Evolutionary conservation across 2,329 filamentous ascomycete species (phyloP).

Genomic region (Colletotrichum sp.): DNA sequence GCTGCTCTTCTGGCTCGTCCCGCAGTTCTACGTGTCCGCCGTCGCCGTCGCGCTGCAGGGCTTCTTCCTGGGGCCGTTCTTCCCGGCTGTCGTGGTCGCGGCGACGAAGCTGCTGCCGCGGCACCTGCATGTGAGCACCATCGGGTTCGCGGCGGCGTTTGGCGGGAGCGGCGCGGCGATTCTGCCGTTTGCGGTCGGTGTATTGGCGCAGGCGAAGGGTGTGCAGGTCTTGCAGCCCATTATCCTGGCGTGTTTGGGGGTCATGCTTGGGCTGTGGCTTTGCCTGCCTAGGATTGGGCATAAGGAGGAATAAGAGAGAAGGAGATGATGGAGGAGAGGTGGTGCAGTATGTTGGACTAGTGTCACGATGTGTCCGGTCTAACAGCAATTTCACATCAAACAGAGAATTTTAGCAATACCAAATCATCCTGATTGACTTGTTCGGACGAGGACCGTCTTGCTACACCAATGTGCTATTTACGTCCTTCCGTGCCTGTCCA

Average conservation of each 20-base stretch:
- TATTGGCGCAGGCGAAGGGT: slow-evolving; percentile 63
- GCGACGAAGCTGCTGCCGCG: slow-evolving; percentile 73
- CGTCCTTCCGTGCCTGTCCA: neutral
- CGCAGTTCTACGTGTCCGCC: slow-evolving; percentile 76
- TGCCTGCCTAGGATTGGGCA: slow-evolving; percentile 45
- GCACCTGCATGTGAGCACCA: slow-evolving; percentile 76
- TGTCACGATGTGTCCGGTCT: neutral
- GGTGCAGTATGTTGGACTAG: neutral
- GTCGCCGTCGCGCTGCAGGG: slow-evolving; percentile 75
- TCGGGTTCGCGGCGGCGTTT: slow-evolving; percentile 79
- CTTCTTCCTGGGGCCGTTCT: slow-evolving; percentile 81
- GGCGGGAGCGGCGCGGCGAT: slow-evolving; percentile 74
- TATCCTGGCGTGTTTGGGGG: slow-evolving; percentile 53
- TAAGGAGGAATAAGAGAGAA: slow-evolving; percentile 37
- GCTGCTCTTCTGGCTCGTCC: slow-evolving; percentile 82
- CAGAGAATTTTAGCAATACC: neutral
- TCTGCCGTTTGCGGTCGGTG: slow-evolving; percentile 70
- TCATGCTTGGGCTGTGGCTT: slow-evolving; percentile 51
- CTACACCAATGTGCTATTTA: neutral
- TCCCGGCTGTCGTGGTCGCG: slow-evolving; percentile 74
- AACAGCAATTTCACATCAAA: neutral
- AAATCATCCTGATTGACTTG: neutral
- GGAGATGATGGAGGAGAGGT: neutral
- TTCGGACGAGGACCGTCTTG: neutral
- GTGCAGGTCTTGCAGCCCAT: slow-evolving; percentile 63